Evolutionary conservation across 1,139 yeast genomes (phyloP).

Genomic region (Debaryomyces coudertii): DNA sequence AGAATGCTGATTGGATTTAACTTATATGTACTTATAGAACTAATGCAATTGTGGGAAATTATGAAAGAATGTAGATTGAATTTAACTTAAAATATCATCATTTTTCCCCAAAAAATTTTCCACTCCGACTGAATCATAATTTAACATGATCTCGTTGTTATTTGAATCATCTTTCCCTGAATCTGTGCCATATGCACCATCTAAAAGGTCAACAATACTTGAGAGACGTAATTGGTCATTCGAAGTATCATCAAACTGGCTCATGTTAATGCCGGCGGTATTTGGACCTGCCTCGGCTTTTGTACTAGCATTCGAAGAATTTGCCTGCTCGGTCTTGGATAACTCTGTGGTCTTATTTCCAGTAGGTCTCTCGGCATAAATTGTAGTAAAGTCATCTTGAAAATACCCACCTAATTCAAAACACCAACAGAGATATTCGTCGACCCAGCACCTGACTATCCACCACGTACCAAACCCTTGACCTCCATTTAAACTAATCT

Average conservation of each 20-base stretch:
- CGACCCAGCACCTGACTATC: slow-evolving; percentile 76
- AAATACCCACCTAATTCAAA: slow-evolving; percentile 72
- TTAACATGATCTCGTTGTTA: slow-evolving; percentile 15
- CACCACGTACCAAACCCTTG: slow-evolving; percentile 78
- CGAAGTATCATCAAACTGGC: slow-evolving; percentile 9
- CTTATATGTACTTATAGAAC: neutral
- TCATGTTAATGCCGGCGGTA: neutral
- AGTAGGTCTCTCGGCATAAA: neutral
- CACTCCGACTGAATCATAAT: slow-evolving; percentile 18
- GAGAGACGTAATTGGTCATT: slow-evolving; percentile 10
- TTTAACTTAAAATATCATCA: slow-evolving; percentile 11
- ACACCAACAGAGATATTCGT: slow-evolving; percentile 70
- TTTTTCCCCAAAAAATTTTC: slow-evolving; percentile 17
- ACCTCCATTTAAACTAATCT: slow-evolving; percentile 61
- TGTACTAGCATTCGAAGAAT: neutral
- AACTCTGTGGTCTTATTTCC: neutral
- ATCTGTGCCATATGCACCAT: slow-evolving; percentile 24
- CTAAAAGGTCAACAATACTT: slow-evolving; percentile 34
- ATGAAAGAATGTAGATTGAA: neutral
- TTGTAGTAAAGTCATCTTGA: slow-evolving; percentile 31
- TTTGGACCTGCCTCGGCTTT: neutral
- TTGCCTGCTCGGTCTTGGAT: neutral
- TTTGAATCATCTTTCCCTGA: slow-evolving; percentile 10
- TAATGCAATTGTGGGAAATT: slow-evolving; percentile 1
- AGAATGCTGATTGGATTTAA: neutral